Percentiles rank a stretch among this genome's conserved stretches.
phyloP scores from a whole-genome alignment of 371 early-diverging fungal species.

The Funneliformis caledonium region DNA sequence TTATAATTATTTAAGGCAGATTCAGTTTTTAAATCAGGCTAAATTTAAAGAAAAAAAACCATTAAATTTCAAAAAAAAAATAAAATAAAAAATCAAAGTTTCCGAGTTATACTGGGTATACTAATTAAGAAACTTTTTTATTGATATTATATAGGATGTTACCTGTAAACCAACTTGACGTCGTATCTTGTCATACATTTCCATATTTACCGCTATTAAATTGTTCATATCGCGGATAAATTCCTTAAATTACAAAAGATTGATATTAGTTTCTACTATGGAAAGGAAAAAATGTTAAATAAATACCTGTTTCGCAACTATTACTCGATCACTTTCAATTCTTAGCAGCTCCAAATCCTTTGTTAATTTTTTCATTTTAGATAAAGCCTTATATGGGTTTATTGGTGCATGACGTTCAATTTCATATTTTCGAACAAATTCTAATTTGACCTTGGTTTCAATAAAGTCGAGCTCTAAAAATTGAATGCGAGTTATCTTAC shows the following conservation, averaged over 20 bases:
- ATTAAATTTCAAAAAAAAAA: background rate
- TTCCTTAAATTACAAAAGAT: background rate
- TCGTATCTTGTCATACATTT: background rate
- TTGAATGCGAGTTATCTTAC: background rate
- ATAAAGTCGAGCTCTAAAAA: conserved; percentile 27
- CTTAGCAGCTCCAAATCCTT: background rate
- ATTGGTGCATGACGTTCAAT: conserved; percentile 24
- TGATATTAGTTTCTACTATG: background rate
- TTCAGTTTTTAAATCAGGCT: background rate
- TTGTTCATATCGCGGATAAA: conserved; percentile 20
- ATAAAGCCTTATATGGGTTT: conserved; percentile 26
- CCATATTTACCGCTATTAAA: conserved; percentile 8
- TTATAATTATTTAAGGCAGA: background rate
- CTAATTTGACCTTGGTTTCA: conserved; percentile 19
- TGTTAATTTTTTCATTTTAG: conserved; percentile 18
- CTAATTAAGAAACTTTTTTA: no score
- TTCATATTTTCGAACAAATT: conserved; percentile 34
- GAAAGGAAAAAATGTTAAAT: background rate
- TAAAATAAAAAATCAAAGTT: no score
- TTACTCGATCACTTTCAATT: conserved; percentile 17
- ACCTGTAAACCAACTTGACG: conserved; percentile 7
- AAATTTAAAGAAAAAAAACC: background rate
- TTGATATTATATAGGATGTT: background rate
- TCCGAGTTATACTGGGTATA: no score
- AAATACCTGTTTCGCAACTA: conserved; percentile 27